Percentiles rank a stretch among this genome's conserved stretches.
These are phyloP conservation scores for Schwanniomyces occidentalis DNA, from an alignment of 805 yeast species.

Conservation along the genomic window DNA sequence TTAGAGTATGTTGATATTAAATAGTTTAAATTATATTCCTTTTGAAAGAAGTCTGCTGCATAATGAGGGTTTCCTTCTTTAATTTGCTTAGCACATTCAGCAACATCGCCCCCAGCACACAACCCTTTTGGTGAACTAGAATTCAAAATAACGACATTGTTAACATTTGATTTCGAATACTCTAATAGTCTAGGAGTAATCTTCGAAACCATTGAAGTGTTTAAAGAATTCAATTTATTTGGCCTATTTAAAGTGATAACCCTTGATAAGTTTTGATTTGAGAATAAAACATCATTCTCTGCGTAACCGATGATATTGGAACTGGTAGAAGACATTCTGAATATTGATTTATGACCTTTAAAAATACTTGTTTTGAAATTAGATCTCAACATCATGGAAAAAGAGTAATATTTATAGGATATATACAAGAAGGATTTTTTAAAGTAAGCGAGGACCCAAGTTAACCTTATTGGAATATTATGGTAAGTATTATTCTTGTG, in stretches of 20 bases:
- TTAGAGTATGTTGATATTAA: constrained; percentile 78
- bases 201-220: constrained; percentile 68
- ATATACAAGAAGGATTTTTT: too few species aligned
- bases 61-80: constrained; percentile 43
- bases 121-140: constrained; percentile 70
- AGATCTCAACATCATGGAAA: constrained; percentile 4
- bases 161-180: constrained; percentile 66
- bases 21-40: constrained; percentile 81
- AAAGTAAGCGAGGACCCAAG: too few species aligned
- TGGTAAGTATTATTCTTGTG: neutral
- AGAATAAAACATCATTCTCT: constrained; percentile 61
- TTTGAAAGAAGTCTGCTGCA: constrained; percentile 67
- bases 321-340: constrained; percentile 9
- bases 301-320: constrained; percentile 19
- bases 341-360: neutral
- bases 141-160: constrained; percentile 66
- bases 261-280: constrained; percentile 64
- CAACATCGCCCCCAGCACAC: constrained; percentile 97
- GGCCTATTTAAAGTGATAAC: constrained; percentile 78
- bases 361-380: constrained; percentile 2
- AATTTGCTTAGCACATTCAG: constrained; percentile 69
- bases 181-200: constrained; percentile 75
- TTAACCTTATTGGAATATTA: too few species aligned
- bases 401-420: too few species aligned
- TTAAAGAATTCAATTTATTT: constrained; percentile 80